Base-by-base conservation (phyloP, 1,139 yeast genomes). In the Pichia sp. region DNA sequence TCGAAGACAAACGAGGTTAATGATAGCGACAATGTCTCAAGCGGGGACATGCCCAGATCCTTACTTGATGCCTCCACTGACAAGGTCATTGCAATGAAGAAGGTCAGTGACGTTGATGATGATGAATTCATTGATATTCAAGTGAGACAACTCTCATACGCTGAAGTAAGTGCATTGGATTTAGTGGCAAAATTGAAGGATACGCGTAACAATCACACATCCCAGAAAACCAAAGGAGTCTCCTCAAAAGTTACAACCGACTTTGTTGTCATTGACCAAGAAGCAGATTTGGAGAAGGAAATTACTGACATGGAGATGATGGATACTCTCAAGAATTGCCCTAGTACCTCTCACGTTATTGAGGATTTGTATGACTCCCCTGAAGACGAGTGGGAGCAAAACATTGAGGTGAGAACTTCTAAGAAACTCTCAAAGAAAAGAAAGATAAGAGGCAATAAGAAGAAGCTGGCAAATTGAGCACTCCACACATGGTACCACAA, bases 71-170 rank as follows among this genome's bases (percentile, higher is more conserved):
- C n/a, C n/a, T n/a, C n/a, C n/a, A 8, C 12, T 18, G 52, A 49
- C 45, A 51, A 50, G 34, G 61, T 55, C 29, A 55, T 53, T 32
- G 59, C 60, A 13, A 57, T 58, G 53, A 48, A 52, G 35, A 48
- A 43, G 33, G 29, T 47, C n/a, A 32, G n/a, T 32, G 40, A 44
- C n/a, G 41, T 48, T 27, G 48, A 40, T 23, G 63, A 57, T 21
- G 66, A 59, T 19, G 73, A 62, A 29, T 70, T 67, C 45, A 59
- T 72, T 25, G 65, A 63, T 38, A 64, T 71, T 35, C 62, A 62
- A 34, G 50, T 67, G 36, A 63, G 73, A 32, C 61, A 63, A 34
- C 54, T 69, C 42, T 67, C 75, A 7, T 70, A 69, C 45, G 74
- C 74, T 4, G 77, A 71, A 56, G 73, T 63, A 18, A 72, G 71